phyloP scores from a whole-genome alignment of 192 early-diverging fungal genomes.

The Diversispora eburnea region DNA sequence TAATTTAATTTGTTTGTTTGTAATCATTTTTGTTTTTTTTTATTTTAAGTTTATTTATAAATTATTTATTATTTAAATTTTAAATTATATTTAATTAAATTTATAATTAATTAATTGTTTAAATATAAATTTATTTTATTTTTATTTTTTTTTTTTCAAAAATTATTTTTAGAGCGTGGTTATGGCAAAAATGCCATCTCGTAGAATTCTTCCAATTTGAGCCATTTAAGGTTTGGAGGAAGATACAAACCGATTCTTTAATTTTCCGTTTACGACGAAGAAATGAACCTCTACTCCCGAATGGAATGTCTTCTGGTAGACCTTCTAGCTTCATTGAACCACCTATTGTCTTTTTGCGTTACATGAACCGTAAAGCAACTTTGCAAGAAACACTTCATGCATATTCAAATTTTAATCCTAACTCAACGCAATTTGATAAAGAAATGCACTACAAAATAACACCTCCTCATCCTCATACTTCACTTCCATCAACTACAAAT shows the following conservation, averaged over 20 bases:
- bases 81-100: too few relatives aligned
- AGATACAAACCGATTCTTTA: conserved; percentile 57
- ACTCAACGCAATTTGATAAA: conserved; percentile 6
- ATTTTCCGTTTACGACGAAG: conserved; percentile 50
- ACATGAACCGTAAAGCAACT: conserved; percentile 40
- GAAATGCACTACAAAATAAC: conserved; percentile 34
- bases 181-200: conserved; percentile 49
- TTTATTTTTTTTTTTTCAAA: too few relatives aligned
- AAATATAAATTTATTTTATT: too few relatives aligned
- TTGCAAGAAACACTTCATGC: conserved; percentile 38
- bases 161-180: conserved; percentile 40
- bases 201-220: conserved; percentile 56
- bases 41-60: background rate
- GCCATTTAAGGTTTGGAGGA: conserved; percentile 58
- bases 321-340: conserved; percentile 4
- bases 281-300: conserved; percentile 4
- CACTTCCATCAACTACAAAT: conserved; percentile 2
- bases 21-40: background rate
- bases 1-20: background rate
- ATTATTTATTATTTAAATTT: too few relatives aligned
- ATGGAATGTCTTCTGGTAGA: background rate
- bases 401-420: conserved; percentile 36
- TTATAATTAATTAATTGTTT: too few relatives aligned
- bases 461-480: conserved; percentile 8
- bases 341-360: conserved; percentile 41